phyloP scores from a whole-genome alignment of 148 eudicot species.

The Hydrangea macrophylla region DNA sequence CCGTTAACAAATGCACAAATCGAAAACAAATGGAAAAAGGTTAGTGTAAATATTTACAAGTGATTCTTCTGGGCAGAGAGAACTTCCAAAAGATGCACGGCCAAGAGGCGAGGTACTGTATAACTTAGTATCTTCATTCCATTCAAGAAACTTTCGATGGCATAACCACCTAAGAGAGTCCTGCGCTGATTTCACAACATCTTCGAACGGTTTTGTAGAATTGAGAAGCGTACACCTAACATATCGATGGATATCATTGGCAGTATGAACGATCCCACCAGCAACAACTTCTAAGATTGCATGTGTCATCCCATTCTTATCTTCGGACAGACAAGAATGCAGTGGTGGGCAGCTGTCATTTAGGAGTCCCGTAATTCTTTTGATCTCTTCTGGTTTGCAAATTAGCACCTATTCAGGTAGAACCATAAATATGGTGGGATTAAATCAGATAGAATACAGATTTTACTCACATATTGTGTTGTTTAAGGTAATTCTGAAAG shows the following conservation, averaged over 20 bases:
- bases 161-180: constrained; percentile 97
- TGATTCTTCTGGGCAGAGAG: constrained; percentile 93
- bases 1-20: constrained; percentile 1
- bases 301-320: constrained; percentile 99
- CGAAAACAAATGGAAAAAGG: background rate
- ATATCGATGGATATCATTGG: constrained; percentile 90
- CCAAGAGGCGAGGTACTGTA: constrained; percentile 92
- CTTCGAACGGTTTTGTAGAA: constrained; percentile 94
- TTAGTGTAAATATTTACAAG: constrained; percentile 51
- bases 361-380: constrained; percentile 64
- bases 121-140: constrained; percentile 92
- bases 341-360: constrained; percentile 91
- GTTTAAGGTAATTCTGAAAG: background rate
- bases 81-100: constrained; percentile 95
- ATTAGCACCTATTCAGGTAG: constrained; percentile 59
- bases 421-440: background rate
- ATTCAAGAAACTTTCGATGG: constrained; percentile 84
- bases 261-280: constrained; percentile 96
- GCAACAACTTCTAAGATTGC: constrained; percentile 98
- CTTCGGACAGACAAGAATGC: constrained; percentile 98
- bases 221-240: constrained; percentile 97
- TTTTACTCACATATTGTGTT: background rate
- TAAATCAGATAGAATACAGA: background rate
- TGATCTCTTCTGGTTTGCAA: constrained; percentile 85
- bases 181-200: constrained; percentile 95